phyloP scores from a whole-genome alignment of 2,329 filamentous ascomycete genomes.

The Beauveria pseudobassiana region DNA sequence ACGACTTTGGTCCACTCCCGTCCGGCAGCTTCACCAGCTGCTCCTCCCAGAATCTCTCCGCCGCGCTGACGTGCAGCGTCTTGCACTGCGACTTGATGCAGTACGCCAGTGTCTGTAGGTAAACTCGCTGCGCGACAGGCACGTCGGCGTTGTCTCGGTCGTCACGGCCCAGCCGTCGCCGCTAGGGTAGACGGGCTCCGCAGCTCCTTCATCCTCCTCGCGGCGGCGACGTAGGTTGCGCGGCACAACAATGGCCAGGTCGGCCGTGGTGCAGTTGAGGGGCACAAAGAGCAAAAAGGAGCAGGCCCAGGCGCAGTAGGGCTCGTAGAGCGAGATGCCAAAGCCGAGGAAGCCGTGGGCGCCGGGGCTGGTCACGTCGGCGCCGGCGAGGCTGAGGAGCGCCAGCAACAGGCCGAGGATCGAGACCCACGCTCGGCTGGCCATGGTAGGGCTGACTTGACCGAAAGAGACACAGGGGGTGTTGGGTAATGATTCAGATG shows the following conservation, averaged over 20 bases:
- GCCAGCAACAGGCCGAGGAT: background rate
- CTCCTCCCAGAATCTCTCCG: conserved; percentile 15
- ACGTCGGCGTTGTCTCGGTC: conserved; percentile 12
- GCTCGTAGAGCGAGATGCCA: conserved; percentile 19
- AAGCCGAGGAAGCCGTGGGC: conserved; percentile 15
- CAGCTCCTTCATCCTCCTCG: background rate
- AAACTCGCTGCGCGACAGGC: conserved; percentile 13
- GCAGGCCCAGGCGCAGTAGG: conserved; percentile 24
- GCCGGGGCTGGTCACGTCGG: background rate
- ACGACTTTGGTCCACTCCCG: conserved; percentile 5
- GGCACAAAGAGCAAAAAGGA: conserved; percentile 16
- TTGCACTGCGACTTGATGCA: conserved; percentile 15
- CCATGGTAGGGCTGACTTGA: background rate
- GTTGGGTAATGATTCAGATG: background rate
- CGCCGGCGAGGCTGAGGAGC: background rate
- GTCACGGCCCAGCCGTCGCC: conserved; percentile 14
- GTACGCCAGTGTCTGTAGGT: conserved; percentile 15
- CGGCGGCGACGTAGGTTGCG: background rate
- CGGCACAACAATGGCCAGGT: background rate
- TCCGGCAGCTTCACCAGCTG: conserved; percentile 12
- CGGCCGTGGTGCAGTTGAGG: conserved; percentile 18
- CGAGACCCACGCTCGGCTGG: background rate
- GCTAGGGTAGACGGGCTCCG: conserved; percentile 6
- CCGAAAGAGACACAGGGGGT: too few species aligned
- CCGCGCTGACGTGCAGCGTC: background rate